A percentile compares a stretch with the other conserved stretches of the same genome.
These are phyloP conservation scores for Neofusicoccum sp. DNA, from an alignment of 2,329 filamentous ascomycete species.

Conservation along the genomic window DNA sequence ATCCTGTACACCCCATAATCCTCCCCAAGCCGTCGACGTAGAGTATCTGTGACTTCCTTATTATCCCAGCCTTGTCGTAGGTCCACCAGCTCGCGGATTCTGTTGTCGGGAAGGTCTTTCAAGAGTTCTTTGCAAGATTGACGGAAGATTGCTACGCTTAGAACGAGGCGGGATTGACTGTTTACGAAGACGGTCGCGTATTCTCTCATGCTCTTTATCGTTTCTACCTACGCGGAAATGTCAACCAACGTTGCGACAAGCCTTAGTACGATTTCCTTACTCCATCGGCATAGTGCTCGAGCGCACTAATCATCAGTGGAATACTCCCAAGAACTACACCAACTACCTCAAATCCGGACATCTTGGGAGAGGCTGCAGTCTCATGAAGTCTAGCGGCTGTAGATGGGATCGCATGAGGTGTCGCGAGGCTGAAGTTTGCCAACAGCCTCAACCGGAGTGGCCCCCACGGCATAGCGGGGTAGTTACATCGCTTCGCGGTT, in stretches of 20 bases:
- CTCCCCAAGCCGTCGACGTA: neutral
- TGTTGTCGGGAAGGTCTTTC: slow-evolving; percentile 2
- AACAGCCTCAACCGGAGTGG: neutral
- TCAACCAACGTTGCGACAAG: neutral
- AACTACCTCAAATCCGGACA: slow-evolving; percentile 23
- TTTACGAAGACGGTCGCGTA: slow-evolving; percentile 19
- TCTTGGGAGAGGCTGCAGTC: too few relatives aligned
- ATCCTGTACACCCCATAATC: slow-evolving; percentile 6
- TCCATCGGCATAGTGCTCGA: slow-evolving; percentile 21
- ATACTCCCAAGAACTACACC: slow-evolving; percentile 23
- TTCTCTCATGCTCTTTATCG: slow-evolving; percentile 19
- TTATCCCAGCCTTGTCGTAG: slow-evolving; percentile 12
- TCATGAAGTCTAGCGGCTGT: too few relatives aligned
- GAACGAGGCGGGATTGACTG: slow-evolving; percentile 9
- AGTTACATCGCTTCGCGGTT: neutral
- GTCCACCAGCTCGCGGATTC: slow-evolving; percentile 8
- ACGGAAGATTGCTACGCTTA: slow-evolving; percentile 16
- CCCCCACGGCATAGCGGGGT: neutral
- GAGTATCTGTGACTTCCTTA: neutral
- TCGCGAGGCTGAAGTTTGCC: neutral
- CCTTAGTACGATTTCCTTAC: slow-evolving; percentile 7
- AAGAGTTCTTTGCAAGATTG: slow-evolving; percentile 20
- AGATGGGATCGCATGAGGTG: neutral
- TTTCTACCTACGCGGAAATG: slow-evolving; percentile 9
- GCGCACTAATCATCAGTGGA: slow-evolving; percentile 20